These are phyloP conservation scores for Ophiostoma novo-ulmi DNA, from an alignment of 2,329 filamentous ascomycete species.

Conservation along the genomic window DNA sequence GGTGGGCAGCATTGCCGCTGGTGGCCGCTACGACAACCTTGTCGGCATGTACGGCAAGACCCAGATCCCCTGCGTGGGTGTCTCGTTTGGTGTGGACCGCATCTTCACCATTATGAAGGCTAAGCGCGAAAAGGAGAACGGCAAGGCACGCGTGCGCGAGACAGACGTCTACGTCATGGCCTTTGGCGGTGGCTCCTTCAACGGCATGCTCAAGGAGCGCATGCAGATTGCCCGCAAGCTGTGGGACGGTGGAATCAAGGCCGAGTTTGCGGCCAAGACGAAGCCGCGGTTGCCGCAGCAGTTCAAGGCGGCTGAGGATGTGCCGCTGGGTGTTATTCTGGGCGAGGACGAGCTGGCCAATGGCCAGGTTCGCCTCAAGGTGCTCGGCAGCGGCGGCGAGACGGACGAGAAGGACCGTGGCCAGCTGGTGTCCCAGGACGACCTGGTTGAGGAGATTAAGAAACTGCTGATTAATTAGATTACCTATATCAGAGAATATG, in stretches of 20 bases:
- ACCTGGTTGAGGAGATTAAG: conserved; percentile 61
- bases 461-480: conserved; percentile 27
- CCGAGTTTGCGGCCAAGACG: conserved; percentile 83
- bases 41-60: conserved; percentile 90
- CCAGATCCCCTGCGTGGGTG: conserved; percentile 83
- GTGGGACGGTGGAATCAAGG: conserved; percentile 85
- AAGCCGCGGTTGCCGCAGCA: conserved; percentile 85
- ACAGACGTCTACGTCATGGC: conserved; percentile 95
- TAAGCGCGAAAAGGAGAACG: conserved; percentile 48
- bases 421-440: conserved; percentile 60
- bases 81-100: conserved; percentile 91
- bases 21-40: conserved; percentile 85
- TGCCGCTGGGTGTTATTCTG: conserved; percentile 83
- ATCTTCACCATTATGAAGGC: conserved; percentile 92
- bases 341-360: conserved; percentile 82
- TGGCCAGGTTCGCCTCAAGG: conserved; percentile 83
- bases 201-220: conserved; percentile 76
- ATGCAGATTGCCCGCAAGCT: conserved; percentile 72
- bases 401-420: conserved; percentile 90
- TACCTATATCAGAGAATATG: background rate
- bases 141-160: conserved; percentile 59
- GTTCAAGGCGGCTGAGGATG: conserved; percentile 86
- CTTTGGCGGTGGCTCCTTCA: conserved; percentile 66
- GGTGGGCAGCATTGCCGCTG: conserved; percentile 82
- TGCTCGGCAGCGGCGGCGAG: conserved; percentile 56